Base-by-base conservation (phyloP, 495 filamentous ascomycete genomes). In the Cercophora sp. region DNA sequence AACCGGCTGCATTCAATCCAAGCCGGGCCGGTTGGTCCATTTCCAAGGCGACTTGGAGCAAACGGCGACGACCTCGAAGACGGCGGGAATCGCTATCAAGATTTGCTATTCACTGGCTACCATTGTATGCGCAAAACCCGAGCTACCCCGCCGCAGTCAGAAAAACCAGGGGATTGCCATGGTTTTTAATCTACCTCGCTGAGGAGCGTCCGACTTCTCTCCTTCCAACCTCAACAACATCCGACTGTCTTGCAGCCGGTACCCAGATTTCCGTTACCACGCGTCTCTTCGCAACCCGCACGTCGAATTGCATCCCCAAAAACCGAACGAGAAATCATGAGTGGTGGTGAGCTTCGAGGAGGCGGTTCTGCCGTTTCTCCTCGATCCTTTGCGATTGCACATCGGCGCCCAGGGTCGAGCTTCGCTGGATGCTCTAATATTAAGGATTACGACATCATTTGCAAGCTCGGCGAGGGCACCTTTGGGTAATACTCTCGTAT, bases 381-480 rank as follows among this genome's bases (percentile, higher is more conserved):
- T 37, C 64, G 67, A 55, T 59, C 68, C 15, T 75, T 76, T 49
- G 75, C 75, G 35, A 57, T 71, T 15, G 65, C 67, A 16, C 71
- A 77, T 50, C 70, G 70, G 43, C 67, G 75, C 15, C 70, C 68
- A 6, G 64, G 58, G 54, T 54, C 77, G 5, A 78, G 81, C 54
- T 98, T 94, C 63, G 71, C 73, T 42, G 93, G 93, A 24, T 96
- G 91, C 72, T 92, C 90, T 18, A 85, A 79, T 48, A 96, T 99
- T 58, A 76, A 73, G 39, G 86, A 93, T 49, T 99, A 96, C 65
- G 88, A 95, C 55, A 78, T 96, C 18, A 68, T 91, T 53, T 85
- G 84, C 42, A 99, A 99, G 73, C 80, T 99, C 43, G 93, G 93
- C 56, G 94, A 99, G 68, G 93, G 93, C 45, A 99, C 93, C 16